Evolutionary conservation across 208 protist genomes (phyloP).

Genomic region (Balamuthia mandrillaris): DNA sequence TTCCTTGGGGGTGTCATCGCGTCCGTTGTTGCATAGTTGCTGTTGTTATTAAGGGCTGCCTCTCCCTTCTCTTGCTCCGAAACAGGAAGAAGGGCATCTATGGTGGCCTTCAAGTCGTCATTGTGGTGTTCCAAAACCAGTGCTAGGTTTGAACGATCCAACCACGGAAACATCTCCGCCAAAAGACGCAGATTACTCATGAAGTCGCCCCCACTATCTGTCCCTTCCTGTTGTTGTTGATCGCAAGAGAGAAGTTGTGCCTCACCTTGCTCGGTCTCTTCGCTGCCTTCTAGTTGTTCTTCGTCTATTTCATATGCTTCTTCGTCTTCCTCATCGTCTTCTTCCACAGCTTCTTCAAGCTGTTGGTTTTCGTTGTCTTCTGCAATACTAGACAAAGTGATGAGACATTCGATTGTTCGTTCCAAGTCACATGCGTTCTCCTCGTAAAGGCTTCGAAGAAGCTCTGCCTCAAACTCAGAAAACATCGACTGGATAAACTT

Average conservation of each 20-base stretch:
- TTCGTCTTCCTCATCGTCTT: neutral
- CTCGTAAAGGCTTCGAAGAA: neutral
- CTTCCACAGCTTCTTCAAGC: neutral
- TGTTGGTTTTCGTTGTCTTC: neutral
- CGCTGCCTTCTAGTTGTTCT: neutral
- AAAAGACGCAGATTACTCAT: neutral
- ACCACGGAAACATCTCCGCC: neutral
- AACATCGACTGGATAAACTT: neutral
- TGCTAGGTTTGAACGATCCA: neutral
- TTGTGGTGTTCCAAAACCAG: neutral
- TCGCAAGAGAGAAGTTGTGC: neutral
- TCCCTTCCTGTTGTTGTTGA: too few relatives aligned
- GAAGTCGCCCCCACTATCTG: neutral
- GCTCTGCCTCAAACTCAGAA: neutral
- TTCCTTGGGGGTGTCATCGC: too few relatives aligned
- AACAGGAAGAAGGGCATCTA: neutral
- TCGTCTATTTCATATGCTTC: neutral
- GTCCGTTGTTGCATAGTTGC: too few relatives aligned
- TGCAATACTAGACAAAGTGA: neutral
- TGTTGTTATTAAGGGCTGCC: too few relatives aligned
- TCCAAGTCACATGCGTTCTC: constrained; percentile 5
- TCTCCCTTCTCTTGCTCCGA: too few relatives aligned
- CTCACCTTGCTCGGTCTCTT: neutral
- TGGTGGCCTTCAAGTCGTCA: neutral
- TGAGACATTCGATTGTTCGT: neutral